A percentile compares a stretch with the other conserved stretches of the same genome.
These are phyloP conservation scores for Solanum medicagineum DNA, from an alignment of 257 asterid species.

Conservation along the genomic window DNA sequence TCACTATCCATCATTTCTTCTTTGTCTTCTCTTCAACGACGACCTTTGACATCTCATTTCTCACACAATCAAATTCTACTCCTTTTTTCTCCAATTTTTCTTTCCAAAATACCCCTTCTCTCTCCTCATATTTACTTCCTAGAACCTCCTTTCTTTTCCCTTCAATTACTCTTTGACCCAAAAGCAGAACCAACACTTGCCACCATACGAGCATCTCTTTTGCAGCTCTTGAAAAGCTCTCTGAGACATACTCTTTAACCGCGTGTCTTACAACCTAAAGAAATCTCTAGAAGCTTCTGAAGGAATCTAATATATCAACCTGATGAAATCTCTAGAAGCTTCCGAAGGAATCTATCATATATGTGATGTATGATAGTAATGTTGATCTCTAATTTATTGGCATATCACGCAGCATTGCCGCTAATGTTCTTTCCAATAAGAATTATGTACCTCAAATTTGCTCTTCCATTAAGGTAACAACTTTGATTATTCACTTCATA, in stretches of 20 bases:
- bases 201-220: slow-evolving; percentile 20
- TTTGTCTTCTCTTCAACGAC: neutral
- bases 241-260: slow-evolving; percentile 47
- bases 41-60: slow-evolving; percentile 14
- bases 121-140: slow-evolving; percentile 23
- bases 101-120: slow-evolving; percentile 20
- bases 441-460: slow-evolving; percentile 80
- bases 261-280: slow-evolving; percentile 31
- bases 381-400: slow-evolving; percentile 79
- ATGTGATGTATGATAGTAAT: slow-evolving; percentile 49
- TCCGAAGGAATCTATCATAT: slow-evolving; percentile 72
- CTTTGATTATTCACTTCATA: neutral
- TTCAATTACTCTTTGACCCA: slow-evolving; percentile 17
- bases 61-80: slow-evolving; percentile 8
- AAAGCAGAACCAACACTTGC: slow-evolving; percentile 12
- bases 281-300: slow-evolving; percentile 33
- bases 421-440: slow-evolving; percentile 55
- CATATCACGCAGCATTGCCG: slow-evolving; percentile 68
- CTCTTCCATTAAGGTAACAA: slow-evolving; percentile 55
- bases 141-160: slow-evolving; percentile 23
- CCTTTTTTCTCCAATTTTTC: slow-evolving; percentile 12
- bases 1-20: neutral
- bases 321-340: slow-evolving; percentile 15
- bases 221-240: slow-evolving; percentile 52
- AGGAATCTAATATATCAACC: slow-evolving; percentile 60